These are phyloP conservation scores for Rhizopus stolonifer DNA, from an alignment of 371 early-diverging fungal species.

Conservation along the genomic window DNA sequence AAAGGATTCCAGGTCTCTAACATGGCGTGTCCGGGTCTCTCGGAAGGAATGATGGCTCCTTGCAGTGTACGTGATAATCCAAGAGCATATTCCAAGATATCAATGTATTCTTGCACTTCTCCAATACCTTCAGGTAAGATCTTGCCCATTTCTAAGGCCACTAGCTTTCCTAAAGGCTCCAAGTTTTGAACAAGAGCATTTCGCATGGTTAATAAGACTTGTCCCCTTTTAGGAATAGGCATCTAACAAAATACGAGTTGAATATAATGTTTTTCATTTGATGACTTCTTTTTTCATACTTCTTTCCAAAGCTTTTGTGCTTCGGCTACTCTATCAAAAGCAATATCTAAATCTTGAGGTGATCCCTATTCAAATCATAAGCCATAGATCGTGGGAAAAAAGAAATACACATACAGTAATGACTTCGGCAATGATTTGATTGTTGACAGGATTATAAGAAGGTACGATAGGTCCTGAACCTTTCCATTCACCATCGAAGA, in stretches of 20 bases:
- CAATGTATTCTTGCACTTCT: slow-evolving; percentile 98
- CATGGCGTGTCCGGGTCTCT: slow-evolving; percentile 94
- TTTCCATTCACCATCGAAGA: slow-evolving; percentile 89
- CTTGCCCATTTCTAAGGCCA: slow-evolving; percentile 96
- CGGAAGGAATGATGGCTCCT: slow-evolving; percentile 90
- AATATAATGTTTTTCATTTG: neutral
- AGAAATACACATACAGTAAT: slow-evolving; percentile 70
- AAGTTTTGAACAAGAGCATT: slow-evolving; percentile 76
- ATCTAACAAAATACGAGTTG: slow-evolving; percentile 43
- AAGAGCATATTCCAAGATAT: slow-evolving; percentile 91
- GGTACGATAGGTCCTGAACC: slow-evolving; percentile 78
- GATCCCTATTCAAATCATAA: slow-evolving; percentile 30
- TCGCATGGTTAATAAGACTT: slow-evolving; percentile 92
- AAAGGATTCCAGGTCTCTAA: slow-evolving; percentile 96
- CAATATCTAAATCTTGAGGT: slow-evolving; percentile 37
- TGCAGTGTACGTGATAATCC: slow-evolving; percentile 87
- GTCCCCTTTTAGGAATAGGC: slow-evolving; percentile 92
- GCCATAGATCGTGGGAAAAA: slow-evolving; percentile 15
- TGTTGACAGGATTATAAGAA: slow-evolving; percentile 85
- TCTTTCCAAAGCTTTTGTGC: slow-evolving; percentile 75
- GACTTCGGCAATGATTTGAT: slow-evolving; percentile 83
- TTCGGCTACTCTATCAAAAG: slow-evolving; percentile 60
- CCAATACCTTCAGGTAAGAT: slow-evolving; percentile 93
- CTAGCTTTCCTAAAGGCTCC: slow-evolving; percentile 81
- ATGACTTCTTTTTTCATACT: slow-evolving; percentile 20